Evolutionary conservation across 2,329 filamentous ascomycete genomes (phyloP).

Genomic region (Berkeleyomyces basicola): DNA sequence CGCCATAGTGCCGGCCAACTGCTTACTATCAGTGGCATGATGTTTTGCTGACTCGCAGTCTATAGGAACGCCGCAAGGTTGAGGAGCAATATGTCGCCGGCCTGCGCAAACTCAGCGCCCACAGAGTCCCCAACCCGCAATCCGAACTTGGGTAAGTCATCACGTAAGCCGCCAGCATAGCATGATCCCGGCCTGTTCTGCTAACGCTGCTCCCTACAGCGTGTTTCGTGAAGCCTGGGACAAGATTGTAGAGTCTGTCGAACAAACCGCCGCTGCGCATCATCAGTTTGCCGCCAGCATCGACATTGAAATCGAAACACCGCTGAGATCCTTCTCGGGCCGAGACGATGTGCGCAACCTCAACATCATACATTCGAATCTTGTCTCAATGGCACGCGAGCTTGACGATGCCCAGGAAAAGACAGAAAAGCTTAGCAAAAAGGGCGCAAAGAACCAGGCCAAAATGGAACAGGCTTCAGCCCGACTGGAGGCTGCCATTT

Average conservation of each 20-base stretch:
- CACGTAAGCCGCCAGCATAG: not conserved
- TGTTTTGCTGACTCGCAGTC: not conserved
- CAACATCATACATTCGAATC: conserved; percentile 63
- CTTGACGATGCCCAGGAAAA: conserved; percentile 72
- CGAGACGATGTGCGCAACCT: conserved; percentile 69
- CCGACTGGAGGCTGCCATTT: conserved; percentile 58
- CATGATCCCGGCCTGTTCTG: not conserved
- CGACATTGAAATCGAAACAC: conserved; percentile 73
- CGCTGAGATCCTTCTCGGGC: conserved; percentile 58
- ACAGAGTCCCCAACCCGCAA: conserved; percentile 55
- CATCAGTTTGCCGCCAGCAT: conserved; percentile 64
- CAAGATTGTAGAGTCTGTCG: conserved; percentile 64
- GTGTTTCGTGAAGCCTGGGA: conserved; percentile 86
- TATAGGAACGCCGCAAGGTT: conserved; percentile 74
- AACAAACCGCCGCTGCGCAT: conserved; percentile 70
- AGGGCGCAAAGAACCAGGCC: conserved; percentile 57
- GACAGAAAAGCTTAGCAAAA: conserved; percentile 66
- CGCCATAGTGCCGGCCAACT: not conserved
- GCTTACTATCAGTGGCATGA: not conserved
- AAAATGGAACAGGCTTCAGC: conserved; percentile 61
- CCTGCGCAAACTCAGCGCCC: conserved; percentile 63
- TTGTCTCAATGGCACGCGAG: conserved; percentile 65
- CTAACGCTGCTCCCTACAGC: conserved; percentile 29
- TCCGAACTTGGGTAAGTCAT: conserved; percentile 68
- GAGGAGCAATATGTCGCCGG: conserved; percentile 80